Evolutionary conservation across 495 filamentous ascomycete species (phyloP), one percentile per base, ranked within the genome.

Genomic region (Hyaloscypha bicolor): DNA sequence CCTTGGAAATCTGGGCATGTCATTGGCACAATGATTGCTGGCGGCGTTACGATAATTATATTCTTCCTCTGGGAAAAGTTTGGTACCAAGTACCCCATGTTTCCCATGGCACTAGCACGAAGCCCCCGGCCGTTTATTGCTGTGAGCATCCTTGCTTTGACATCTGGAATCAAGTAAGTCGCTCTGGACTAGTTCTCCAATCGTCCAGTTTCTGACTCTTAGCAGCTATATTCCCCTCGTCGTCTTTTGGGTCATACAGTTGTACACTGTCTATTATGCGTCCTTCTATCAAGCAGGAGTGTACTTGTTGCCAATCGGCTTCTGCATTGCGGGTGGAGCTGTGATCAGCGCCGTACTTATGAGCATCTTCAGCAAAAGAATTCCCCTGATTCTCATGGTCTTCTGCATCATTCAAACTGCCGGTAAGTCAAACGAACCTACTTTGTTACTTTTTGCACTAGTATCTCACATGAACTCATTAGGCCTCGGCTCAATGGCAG

Each of bases 1-100:
- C 69, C 79, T 0, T 83, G 81, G 81, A 71, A 72, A 61, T 77
- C 74, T 21, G 75, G 69, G 8, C 74, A 80, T 60, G 78, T 81
- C 21, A 73, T 84, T 42, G 74, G 66, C 19, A 67, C 73, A 19
- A 73, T 83, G 32, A 74, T 82, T 14, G 66, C 80, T 56, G 81
- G 81, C 14, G 73, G 75, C 55, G 55, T 77, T 21, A 68, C 70
- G 0, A 62, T 82, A 19, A 69, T 79, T 19, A 72, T 64, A 8
- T 82, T 82, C 62, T 74, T 71, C 6, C 45, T 80, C 9, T 82
- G 77, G 60, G 77, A 70, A 70, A 72, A 21, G n/a, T 51, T 45
- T 39, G 60, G 60, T 25, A 39, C 60, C 33, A 39, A 31, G 21
- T 25, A 62, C 19, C 60, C 60, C 0, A 4, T 62, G 31, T 62